A percentile compares a stretch with the other conserved stretches of the same genome.
Evolutionary conservation across 2,329 filamentous ascomycete genomes (phyloP).

Genomic region (Colletotrichum kahawae): DNA sequence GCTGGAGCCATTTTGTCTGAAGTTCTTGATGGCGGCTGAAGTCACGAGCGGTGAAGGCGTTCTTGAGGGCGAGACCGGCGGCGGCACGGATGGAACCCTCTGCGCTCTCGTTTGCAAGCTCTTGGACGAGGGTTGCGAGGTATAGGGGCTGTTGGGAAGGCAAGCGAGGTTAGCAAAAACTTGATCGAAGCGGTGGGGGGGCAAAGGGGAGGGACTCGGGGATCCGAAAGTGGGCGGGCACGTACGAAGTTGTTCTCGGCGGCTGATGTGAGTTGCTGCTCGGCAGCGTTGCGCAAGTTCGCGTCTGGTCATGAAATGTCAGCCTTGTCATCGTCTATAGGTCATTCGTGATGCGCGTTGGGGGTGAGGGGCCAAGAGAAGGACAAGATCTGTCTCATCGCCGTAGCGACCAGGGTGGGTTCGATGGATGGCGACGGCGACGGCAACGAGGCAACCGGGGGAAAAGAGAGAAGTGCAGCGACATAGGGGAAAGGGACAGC

Average conservation of each 20-base stretch:
- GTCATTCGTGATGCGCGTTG: constrained; percentile 1
- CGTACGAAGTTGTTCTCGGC: constrained; percentile 94
- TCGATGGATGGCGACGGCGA: not conserved
- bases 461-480: not conserved
- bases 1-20: constrained; percentile 90
- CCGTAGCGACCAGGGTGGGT: constrained; percentile 1
- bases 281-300: constrained; percentile 85
- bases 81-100: constrained; percentile 87
- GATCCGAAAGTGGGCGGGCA: constrained; percentile 28
- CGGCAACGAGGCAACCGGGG: not conserved
- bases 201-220: constrained; percentile 14
- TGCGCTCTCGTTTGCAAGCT: constrained; percentile 89
- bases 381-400: not conserved
- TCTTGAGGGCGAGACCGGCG: constrained; percentile 96
- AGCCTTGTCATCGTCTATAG: constrained; percentile 21
- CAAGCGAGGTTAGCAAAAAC: constrained; percentile 29
- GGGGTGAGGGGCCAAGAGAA: constrained; percentile 10
- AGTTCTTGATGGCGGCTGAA: constrained; percentile 85
- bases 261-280: constrained; percentile 92
- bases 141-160: constrained; percentile 75
- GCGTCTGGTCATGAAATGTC: constrained; percentile 68
- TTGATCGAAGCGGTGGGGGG: constrained; percentile 6
- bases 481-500: not conserved
- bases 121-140: constrained; percentile 88
- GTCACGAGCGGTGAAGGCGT: constrained; percentile 96